A percentile compares a stretch with the other conserved stretches of the same genome.
Conservation (phyloP, 225 moss, liverwort and hornwort species). For the Pleurozium schreberi region DNA sequence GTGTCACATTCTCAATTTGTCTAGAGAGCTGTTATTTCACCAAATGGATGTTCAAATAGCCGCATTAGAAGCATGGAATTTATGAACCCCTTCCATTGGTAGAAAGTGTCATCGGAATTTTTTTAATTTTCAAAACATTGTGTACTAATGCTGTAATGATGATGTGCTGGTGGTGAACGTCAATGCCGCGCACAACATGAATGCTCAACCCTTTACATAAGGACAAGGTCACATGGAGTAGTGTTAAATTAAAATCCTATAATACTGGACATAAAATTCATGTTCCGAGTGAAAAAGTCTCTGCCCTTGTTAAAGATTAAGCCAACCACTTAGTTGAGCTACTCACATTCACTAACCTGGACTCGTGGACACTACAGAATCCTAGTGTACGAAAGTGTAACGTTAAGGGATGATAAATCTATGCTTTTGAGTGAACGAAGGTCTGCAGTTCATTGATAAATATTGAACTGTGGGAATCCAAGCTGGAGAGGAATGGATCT, state of each 20-base stretch:
- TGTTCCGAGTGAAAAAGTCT: background rate
- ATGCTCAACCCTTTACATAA: background rate
- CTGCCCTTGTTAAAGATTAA: background rate
- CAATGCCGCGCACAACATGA: no score
- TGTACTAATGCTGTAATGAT: background rate
- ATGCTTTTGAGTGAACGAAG: background rate
- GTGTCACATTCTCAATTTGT: background rate
- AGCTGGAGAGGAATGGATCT: background rate
- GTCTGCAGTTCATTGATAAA: slow-evolving; percentile 27
- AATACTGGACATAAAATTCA: no score
- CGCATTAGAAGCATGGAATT: rapidly evolving
- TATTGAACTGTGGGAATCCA: slow-evolving; percentile 10
- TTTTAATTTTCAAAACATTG: no score
- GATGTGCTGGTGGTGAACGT: background rate
- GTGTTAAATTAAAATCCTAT: rapidly evolving
- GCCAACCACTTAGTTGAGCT: background rate
- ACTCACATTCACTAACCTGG: background rate
- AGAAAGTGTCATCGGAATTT: background rate
- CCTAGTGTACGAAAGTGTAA: background rate
- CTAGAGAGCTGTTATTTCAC: background rate
- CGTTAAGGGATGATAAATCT: background rate
- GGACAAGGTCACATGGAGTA: no score
- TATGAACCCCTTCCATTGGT: rapidly evolving
- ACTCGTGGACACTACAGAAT: background rate
- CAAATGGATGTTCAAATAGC: rapidly evolving